Percentiles rank a stretch among this genome's conserved stretches.
These are phyloP conservation scores for Suillus tomentosus DNA, from an alignment of 768 basidiomycete species.

Conservation along the genomic window DNA sequence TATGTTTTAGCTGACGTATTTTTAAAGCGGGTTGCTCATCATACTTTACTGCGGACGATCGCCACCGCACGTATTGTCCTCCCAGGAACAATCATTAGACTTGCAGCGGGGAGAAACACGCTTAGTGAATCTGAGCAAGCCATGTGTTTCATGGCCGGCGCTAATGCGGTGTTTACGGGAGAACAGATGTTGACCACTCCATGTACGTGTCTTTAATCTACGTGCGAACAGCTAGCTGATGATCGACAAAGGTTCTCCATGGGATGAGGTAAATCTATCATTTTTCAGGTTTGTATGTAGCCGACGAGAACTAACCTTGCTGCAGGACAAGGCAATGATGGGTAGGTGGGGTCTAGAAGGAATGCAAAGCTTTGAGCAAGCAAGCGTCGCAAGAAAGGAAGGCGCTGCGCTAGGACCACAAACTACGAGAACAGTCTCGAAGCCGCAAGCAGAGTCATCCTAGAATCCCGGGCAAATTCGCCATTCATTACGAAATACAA, in stretches of 20 bases:
- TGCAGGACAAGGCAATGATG: constrained; percentile 92
- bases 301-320: constrained; percentile 9
- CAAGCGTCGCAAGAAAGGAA: constrained; percentile 58
- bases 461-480: not conserved
- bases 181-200: constrained; percentile 98
- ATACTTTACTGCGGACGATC: constrained; percentile 88
- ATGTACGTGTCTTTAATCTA: constrained; percentile 53
- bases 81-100: constrained; percentile 90
- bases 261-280: constrained; percentile 73
- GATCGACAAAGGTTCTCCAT: constrained; percentile 68
- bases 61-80: constrained; percentile 93
- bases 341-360: constrained; percentile 88
- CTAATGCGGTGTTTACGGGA: constrained; percentile 98
- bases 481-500: no score
- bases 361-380: constrained; percentile 87
- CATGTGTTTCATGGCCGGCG: constrained; percentile 98
- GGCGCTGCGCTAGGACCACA: constrained; percentile 22
- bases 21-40: constrained; percentile 73
- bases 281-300: constrained; percentile 9
- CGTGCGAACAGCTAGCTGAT: constrained; percentile 12
- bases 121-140: constrained; percentile 91
- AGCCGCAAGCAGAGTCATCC: not conserved
- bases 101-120: constrained; percentile 91
- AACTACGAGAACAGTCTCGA: not conserved
- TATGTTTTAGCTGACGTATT: constrained; percentile 16